Evolutionary conservation across 176 grass and related monocot genomes (phyloP), one percentile per base, ranked within the genome.

Genomic region (Paspalum notatum): DNA sequence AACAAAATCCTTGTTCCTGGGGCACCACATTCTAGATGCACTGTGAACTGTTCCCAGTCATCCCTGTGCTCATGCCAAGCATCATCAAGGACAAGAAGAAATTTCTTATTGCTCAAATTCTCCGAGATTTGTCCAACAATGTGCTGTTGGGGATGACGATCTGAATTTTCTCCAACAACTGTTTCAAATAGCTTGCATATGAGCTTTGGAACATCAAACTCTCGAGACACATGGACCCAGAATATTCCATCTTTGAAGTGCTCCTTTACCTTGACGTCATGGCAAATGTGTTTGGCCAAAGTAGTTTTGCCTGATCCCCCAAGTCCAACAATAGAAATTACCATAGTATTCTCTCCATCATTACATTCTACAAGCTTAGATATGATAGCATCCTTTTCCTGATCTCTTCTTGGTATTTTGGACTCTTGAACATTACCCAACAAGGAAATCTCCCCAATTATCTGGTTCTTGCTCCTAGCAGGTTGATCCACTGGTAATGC

Each of bases 271-370:
- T 6, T 24, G 5, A 21, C 11, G 8, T 88, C 20, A 47, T 46
- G 21, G 20, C 46, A 77, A 1, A 63, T 46, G 0, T 47, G 68
- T 57, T 78, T 53, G 16, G 85, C 80, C 12, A 88, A 57, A 9
- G 79, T 88, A 71, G 73, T 83, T 55, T 88, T 88, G 0, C 85
- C 80, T 3, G 75, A 26, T 5, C 85, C 85, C 24, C 69, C 79
- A 51, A 82, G 8, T 22, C 78, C 85, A 58, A 88, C 45, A 0
- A 88, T 15, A 12, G 72, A 71, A 26, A 83, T 5, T 46, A 46
- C 58, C 12, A 0, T 21, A 7, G 3, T 22, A 75, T 20, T 1
- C 3, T 75, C 17, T 43, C 67, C 66, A 25, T 25, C 46, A 12
- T 64, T 63, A 25, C 3, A 37, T 6, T 79, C 45, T 44, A 55